Conservation (phyloP, 2,329 filamentous ascomycete genomes). For the Cordyceps javanica region DNA sequence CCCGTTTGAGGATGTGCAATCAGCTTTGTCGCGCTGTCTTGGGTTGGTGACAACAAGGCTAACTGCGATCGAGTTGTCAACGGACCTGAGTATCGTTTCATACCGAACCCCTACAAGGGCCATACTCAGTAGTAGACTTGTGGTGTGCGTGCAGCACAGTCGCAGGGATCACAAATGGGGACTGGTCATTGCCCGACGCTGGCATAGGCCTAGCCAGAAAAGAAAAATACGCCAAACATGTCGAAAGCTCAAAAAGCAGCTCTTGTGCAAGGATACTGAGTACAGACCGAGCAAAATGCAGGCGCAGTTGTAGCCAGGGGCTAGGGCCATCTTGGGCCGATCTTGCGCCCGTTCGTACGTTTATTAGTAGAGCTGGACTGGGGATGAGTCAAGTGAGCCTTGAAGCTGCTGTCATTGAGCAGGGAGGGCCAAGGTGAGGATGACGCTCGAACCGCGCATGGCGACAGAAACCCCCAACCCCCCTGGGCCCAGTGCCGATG, state of each 20-base stretch:
- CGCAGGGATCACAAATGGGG: not conserved
- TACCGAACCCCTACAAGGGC: not conserved
- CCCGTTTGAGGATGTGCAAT: not conserved
- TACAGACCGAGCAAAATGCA: not conserved
- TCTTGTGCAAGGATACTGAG: not conserved
- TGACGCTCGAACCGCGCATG: not conserved
- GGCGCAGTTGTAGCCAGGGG: not conserved
- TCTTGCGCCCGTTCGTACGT: not conserved
- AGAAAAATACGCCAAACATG: not conserved
- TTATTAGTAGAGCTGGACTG: not conserved
- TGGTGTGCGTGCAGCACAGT: not conserved
- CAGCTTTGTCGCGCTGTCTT: not conserved
- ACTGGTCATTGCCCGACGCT: not conserved
- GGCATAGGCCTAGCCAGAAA: too few species aligned
- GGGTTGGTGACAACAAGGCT: not conserved
- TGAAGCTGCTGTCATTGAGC: not conserved
- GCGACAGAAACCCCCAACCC: not conserved
- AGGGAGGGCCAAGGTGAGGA: not conserved
- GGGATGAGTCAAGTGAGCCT: not conserved
- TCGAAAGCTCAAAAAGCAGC: not conserved
- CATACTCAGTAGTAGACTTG: not conserved
- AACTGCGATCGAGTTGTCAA: not conserved
- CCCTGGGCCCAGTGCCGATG: not conserved
- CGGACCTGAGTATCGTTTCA: not conserved
- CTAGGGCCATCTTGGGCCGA: not conserved